A percentile compares a stretch with the other conserved stretches of the same genome.
Evolutionary conservation across 148 eudicot species (phyloP).

Genomic region (Rhododendron ferrugineum): DNA sequence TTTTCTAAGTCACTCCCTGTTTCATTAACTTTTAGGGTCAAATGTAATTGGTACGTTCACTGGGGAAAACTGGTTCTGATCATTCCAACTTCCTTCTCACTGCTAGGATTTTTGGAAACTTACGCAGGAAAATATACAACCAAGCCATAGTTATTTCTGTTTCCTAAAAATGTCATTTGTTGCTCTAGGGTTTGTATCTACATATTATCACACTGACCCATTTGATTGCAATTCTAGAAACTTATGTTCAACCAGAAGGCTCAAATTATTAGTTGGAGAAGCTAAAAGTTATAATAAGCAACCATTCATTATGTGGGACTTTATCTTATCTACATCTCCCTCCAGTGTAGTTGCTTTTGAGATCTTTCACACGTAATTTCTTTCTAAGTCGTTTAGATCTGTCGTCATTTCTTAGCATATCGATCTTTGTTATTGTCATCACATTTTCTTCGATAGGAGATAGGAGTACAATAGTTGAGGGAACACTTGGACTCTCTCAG

Average conservation of each 20-base stretch:
- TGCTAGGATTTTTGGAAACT: background rate
- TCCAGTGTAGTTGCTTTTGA: background rate
- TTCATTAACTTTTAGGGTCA: background rate
- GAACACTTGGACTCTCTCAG: no score
- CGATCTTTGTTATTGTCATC: background rate
- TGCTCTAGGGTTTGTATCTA: background rate
- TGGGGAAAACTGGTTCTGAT: background rate
- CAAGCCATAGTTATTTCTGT: background rate
- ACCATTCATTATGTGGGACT: background rate
- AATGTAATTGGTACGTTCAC: background rate
- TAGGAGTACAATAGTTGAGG: no score
- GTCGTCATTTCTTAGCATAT: background rate
- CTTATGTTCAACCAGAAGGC: background rate
- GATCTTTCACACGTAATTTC: background rate
- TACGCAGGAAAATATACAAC: background rate
- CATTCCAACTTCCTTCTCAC: background rate
- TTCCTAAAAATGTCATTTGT: background rate
- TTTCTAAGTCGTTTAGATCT: background rate
- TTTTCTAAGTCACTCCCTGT: background rate
- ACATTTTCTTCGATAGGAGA: background rate
- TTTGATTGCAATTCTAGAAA: background rate
- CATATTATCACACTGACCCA: background rate
- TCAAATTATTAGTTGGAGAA: background rate
- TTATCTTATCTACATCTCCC: background rate
- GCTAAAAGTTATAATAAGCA: background rate